A percentile compares a stretch with the other conserved stretches of the same genome.
phyloP scores from a whole-genome alignment of 2,329 filamentous ascomycete species.

The Neonectria ditissima region DNA sequence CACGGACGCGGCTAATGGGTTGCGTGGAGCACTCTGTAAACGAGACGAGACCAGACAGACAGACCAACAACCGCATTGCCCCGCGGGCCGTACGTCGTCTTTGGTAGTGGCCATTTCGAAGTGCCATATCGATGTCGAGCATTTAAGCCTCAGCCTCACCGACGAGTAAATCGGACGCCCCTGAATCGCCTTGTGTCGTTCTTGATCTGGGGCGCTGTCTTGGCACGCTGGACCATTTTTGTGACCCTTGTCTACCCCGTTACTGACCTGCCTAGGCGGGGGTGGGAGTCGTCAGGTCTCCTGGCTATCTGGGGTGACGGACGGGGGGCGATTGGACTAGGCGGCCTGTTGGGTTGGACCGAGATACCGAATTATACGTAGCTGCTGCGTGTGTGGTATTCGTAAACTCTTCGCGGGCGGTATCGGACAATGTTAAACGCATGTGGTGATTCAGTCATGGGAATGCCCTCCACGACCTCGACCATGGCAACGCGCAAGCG shows the following conservation, averaged over 20 bases:
- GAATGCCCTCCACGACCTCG: not conserved
- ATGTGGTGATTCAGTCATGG: not conserved
- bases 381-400: too few relatives aligned
- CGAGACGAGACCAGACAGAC: too few relatives aligned
- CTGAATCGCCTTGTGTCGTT: constrained; percentile 4
- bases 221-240: constrained; percentile 1
- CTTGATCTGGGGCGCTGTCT: constrained; percentile 2
- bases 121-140: not conserved
- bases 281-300: constrained; percentile 8
- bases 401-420: not conserved
- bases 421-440: not conserved
- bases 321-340: constrained; percentile 7
- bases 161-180: constrained; percentile 1
- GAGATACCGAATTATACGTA: not conserved
- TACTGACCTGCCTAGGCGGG: constrained; percentile 24
- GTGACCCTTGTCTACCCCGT: not conserved
- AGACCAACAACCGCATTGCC: not conserved
- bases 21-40: not conserved
- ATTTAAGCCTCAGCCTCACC: constrained; percentile 8
- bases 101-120: not conserved
- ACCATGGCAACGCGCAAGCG: not conserved
- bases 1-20: not conserved
- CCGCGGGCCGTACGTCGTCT: not conserved
- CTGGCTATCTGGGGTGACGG: constrained; percentile 17
- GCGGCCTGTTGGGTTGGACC: not conserved